Conservation (phyloP, 768 basidiomycete genomes). For the Favolaschia claudopus region DNA sequence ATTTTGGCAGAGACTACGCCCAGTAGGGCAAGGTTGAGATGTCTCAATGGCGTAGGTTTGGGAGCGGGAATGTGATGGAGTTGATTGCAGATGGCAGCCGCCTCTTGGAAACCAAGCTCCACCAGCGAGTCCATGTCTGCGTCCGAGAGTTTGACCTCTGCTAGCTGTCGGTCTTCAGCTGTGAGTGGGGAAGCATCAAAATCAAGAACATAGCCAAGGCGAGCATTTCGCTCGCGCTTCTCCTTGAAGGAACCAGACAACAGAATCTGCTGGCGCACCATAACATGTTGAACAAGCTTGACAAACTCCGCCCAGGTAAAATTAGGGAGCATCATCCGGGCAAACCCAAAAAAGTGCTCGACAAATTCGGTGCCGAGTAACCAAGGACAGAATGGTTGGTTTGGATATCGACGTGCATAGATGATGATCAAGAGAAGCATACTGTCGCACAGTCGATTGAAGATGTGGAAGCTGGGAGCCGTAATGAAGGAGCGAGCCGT, state of each 20-base stretch:
- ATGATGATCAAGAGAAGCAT: constrained; percentile 28
- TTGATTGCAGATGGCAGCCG: constrained; percentile 19
- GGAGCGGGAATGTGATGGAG: constrained; percentile 17
- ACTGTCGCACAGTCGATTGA: constrained; percentile 36
- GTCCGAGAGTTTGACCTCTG: background rate
- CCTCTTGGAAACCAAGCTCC: constrained; percentile 15
- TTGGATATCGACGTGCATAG: constrained; percentile 26
- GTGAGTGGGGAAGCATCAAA: constrained; percentile 17
- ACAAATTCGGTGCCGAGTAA: constrained; percentile 32
- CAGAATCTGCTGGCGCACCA: constrained; percentile 33
- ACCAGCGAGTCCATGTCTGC: constrained; percentile 5
- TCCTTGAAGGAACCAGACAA: constrained; percentile 27
- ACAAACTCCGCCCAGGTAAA: constrained; percentile 36
- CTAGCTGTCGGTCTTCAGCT: background rate
- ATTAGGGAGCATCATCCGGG: constrained; percentile 32
- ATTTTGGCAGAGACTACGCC: background rate
- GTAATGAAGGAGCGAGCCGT: constrained; percentile 30
- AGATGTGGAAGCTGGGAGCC: constrained; percentile 34
- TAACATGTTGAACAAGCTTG: constrained; percentile 34
- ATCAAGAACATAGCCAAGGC: constrained; percentile 30
- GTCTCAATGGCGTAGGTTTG: background rate
- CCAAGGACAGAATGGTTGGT: constrained; percentile 34
- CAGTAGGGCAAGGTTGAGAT: background rate
- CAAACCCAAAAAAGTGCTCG: constrained; percentile 38
- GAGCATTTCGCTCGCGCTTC: constrained; percentile 21